These are phyloP conservation scores for Penicillium sp. DNA, from an alignment of 2,329 filamentous ascomycete genomes.

Conservation along the genomic window DNA sequence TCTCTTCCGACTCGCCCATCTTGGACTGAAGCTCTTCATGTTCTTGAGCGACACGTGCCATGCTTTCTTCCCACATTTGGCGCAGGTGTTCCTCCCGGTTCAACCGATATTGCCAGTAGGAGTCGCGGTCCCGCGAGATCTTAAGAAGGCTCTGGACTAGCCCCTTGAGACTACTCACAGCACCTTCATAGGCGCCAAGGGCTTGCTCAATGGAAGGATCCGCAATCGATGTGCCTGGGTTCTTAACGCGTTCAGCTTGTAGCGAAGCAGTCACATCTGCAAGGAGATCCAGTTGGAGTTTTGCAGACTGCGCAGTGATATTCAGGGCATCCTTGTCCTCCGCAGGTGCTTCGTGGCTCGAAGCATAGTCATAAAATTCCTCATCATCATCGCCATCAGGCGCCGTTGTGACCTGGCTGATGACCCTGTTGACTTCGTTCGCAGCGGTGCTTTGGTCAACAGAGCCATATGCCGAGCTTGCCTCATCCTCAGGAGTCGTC, in stretches of 20 bases:
- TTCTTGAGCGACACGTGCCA: constrained; percentile 93
- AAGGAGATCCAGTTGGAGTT: constrained; percentile 88
- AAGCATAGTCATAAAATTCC: constrained; percentile 79
- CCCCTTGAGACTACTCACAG: constrained; percentile 82
- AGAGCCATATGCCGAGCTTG: constrained; percentile 55
- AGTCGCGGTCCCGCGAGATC: constrained; percentile 91
- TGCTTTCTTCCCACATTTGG: constrained; percentile 98
- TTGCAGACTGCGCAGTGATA: constrained; percentile 94
- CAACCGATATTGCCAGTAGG: constrained; percentile 94
- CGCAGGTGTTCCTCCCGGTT: constrained; percentile 90
- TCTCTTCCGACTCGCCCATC: constrained; percentile 87
- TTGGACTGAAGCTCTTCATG: constrained; percentile 88
- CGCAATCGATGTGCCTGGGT: constrained; percentile 72
- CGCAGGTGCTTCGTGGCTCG: constrained; percentile 72
- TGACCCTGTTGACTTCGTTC: constrained; percentile 53
- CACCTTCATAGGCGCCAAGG: constrained; percentile 82
- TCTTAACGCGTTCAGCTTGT: constrained; percentile 69
- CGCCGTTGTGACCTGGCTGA: constrained; percentile 54
- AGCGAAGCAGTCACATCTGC: constrained; percentile 83
- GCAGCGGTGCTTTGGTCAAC: constrained; percentile 61
- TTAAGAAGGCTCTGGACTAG: constrained; percentile 85
- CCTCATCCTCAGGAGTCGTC: constrained; percentile 58
- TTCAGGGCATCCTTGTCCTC: constrained; percentile 91
- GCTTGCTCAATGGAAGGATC: constrained; percentile 78
- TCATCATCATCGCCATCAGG: constrained; percentile 71